Evolutionary conservation across 2,329 filamentous ascomycete genomes (phyloP).

Genomic region (Xylariaceae sp.): DNA sequence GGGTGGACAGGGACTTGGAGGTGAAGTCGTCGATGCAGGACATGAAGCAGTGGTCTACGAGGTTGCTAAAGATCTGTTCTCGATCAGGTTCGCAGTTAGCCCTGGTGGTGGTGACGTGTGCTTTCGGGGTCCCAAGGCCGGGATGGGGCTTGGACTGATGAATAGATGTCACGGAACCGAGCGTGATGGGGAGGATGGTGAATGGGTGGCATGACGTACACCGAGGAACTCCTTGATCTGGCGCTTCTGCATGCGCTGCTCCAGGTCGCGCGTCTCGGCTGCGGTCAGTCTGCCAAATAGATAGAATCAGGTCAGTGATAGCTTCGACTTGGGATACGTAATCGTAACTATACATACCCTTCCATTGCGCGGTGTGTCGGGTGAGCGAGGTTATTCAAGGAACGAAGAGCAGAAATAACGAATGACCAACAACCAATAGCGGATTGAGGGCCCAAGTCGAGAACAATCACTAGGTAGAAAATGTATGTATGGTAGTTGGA

Average conservation of each 20-base stretch:
- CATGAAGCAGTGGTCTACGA: conserved; percentile 90
- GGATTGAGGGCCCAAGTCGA: too few species aligned
- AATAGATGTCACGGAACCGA: background rate
- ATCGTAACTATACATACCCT: conserved; percentile 23
- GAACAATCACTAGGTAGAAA: too few species aligned
- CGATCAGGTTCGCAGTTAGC: background rate
- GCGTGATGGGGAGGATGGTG: background rate
- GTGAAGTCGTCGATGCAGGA: conserved; percentile 99
- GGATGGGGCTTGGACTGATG: background rate
- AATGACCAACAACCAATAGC: too few species aligned
- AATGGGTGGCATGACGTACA: conserved; percentile 58
- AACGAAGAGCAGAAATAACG: background rate
- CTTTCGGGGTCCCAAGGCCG: too few species aligned
- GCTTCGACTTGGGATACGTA: background rate
- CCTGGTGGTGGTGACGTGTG: conserved; percentile 33
- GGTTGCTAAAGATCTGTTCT: conserved; percentile 61
- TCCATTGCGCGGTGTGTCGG: conserved; percentile 28
- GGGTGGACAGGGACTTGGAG: conserved; percentile 86
- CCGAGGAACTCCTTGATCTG: conserved; percentile 99
- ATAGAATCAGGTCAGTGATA: conserved; percentile 1
- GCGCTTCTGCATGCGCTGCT: conserved; percentile 93
- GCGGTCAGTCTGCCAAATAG: conserved; percentile 60
- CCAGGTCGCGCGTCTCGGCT: conserved; percentile 88
- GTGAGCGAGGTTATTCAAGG: background rate
- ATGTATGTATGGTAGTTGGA: too few species aligned